Conservation (phyloP, 768 basidiomycete species). For the Lactarius vividus region DNA sequence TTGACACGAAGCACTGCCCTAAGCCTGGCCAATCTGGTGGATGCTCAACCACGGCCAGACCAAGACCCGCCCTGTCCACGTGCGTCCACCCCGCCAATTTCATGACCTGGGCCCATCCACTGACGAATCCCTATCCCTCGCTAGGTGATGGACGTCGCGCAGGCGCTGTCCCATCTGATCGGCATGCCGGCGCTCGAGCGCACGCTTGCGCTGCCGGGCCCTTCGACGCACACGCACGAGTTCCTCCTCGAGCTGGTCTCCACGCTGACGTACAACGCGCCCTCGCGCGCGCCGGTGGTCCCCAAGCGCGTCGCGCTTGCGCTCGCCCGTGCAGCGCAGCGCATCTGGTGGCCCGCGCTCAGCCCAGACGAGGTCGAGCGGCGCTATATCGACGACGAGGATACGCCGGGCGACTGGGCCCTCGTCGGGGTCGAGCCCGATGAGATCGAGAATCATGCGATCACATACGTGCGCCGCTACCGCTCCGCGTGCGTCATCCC, state of each 20-base stretch:
- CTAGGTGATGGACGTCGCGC: constrained; percentile 91
- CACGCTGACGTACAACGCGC: constrained; percentile 73
- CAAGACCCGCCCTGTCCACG: constrained; percentile 87
- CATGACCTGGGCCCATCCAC: constrained; percentile 7
- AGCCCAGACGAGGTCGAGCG: constrained; percentile 89
- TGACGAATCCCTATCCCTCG: not conserved
- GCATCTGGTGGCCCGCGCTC: constrained; percentile 87
- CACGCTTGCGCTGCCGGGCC: constrained; percentile 84
- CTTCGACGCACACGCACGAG: constrained; percentile 79
- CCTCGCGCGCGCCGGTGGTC: constrained; percentile 67
- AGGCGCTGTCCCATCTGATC: constrained; percentile 81
- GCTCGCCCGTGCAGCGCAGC: constrained; percentile 62
- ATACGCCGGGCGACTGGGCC: constrained; percentile 77
- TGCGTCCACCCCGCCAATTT: constrained; percentile 40
- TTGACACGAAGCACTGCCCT: constrained; percentile 13
- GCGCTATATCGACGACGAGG: constrained; percentile 80
- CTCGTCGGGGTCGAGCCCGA: constrained; percentile 77
- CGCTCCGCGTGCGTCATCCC: constrained; percentile 71
- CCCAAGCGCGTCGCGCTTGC: constrained; percentile 69
- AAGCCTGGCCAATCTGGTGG: constrained; percentile 93
- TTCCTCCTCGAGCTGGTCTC: constrained; percentile 76
- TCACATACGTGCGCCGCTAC: constrained; percentile 87
- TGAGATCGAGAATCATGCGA: constrained; percentile 83
- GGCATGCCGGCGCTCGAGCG: constrained; percentile 56
- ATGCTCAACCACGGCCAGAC: constrained; percentile 87